Percentiles rank a stretch among this genome's conserved stretches.
These are phyloP conservation scores for Kurtzmaniella cleridarum DNA, from an alignment of 805 yeast species.

Conservation along the genomic window DNA sequence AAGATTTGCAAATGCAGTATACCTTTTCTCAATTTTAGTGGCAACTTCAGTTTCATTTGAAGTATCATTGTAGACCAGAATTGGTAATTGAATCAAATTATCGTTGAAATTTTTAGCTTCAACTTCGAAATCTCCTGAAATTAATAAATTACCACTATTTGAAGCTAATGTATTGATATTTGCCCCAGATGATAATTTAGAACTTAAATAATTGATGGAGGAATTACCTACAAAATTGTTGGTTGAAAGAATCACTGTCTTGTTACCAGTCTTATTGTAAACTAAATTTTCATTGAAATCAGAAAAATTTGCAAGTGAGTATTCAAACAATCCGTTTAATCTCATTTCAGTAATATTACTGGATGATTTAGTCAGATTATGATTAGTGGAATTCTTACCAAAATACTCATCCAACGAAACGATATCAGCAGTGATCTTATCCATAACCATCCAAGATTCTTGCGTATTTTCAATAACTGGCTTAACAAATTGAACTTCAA, in stretches of 20 bases:
- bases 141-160: slow-evolving; percentile 30
- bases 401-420: slow-evolving; percentile 40
- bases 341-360: slow-evolving; percentile 23
- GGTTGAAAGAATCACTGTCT: slow-evolving; percentile 20
- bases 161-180: slow-evolving; percentile 25
- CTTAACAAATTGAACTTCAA: slow-evolving; percentile 22
- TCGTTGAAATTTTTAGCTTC: slow-evolving; percentile 21
- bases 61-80: slow-evolving; percentile 26
- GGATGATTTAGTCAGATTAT: slow-evolving; percentile 11
- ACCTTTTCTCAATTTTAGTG: slow-evolving; percentile 11
- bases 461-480: slow-evolving; percentile 15
- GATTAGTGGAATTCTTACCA: slow-evolving; percentile 13
- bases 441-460: slow-evolving; percentile 60
- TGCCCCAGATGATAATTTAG: slow-evolving; percentile 24
- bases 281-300: slow-evolving; percentile 25
- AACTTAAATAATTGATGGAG: slow-evolving; percentile 31
- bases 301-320: slow-evolving; percentile 61
- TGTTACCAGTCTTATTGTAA: slow-evolving; percentile 11
- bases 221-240: slow-evolving; percentile 39
- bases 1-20: slow-evolving; percentile 1
- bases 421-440: slow-evolving; percentile 50
- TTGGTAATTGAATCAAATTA: slow-evolving; percentile 22
- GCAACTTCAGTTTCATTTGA: slow-evolving; percentile 23
- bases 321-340: slow-evolving; percentile 81
- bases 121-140: slow-evolving; percentile 44